Percentiles rank a stretch among this genome's conserved stretches.
Conservation (phyloP, 2,329 filamentous ascomycete genomes). For the Neopestalotiopsis sp. region DNA sequence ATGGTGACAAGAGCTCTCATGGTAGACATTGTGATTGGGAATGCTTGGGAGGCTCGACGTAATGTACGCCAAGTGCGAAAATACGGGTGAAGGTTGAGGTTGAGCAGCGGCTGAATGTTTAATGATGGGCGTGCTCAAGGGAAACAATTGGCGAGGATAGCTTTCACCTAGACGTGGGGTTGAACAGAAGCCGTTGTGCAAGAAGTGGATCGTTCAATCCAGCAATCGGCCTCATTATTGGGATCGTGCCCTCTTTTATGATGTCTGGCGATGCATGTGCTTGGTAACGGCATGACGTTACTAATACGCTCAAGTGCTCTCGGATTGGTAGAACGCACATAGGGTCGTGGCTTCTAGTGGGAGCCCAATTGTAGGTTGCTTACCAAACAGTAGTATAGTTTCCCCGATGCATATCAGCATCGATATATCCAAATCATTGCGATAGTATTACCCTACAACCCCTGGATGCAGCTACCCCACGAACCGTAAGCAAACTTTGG, state of each 20-base stretch:
- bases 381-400: constrained; percentile 3
- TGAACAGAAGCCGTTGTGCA: not conserved
- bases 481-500: too few relatives aligned
- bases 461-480: too few relatives aligned
- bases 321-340: not conserved
- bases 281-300: not conserved
- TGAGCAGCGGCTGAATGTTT: not conserved
- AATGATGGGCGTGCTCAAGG: not conserved
- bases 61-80: not conserved
- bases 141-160: not conserved
- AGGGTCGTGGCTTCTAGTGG: not conserved
- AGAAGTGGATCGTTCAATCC: not conserved
- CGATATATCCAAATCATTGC: not conserved
- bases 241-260: not conserved
- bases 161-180: too few relatives aligned
- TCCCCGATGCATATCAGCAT: not conserved
- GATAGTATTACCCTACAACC: too few relatives aligned
- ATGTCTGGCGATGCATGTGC: not conserved
- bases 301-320: not conserved
- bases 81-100: not conserved
- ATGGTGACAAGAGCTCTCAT: constrained; percentile 46
- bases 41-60: not conserved
- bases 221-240: not conserved
- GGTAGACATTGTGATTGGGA: constrained; percentile 18
- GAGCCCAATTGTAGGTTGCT: not conserved